These are phyloP conservation scores for Gremmenia infestans DNA, from an alignment of 2,329 filamentous ascomycete genomes.

Conservation along the genomic window DNA sequence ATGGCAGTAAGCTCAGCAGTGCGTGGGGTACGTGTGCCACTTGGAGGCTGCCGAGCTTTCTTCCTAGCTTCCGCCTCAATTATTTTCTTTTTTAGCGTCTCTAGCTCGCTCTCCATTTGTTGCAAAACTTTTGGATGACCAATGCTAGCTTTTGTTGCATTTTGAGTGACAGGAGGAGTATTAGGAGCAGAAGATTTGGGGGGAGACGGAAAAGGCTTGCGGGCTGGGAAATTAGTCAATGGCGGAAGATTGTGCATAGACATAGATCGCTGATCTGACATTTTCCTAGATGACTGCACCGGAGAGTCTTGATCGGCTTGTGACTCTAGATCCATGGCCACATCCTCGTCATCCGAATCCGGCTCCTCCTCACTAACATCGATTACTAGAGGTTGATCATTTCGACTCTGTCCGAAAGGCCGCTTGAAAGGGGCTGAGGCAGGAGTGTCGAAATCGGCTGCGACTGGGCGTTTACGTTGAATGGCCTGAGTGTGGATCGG, in stretches of 20 bases:
- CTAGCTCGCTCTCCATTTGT: constrained; percentile 53
- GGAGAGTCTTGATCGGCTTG: constrained; percentile 44
- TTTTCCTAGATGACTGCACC: constrained; percentile 12
- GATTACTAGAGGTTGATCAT: constrained; percentile 67
- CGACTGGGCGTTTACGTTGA: constrained; percentile 54
- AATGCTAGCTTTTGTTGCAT: constrained; percentile 12
- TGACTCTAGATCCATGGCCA: constrained; percentile 59
- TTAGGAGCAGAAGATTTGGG: constrained; percentile 17
- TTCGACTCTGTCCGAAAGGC: constrained; percentile 54
- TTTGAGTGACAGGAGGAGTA: constrained; percentile 21
- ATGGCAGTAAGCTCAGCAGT: constrained; percentile 9
- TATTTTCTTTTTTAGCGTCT: constrained; percentile 48
- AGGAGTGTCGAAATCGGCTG: constrained; percentile 65
- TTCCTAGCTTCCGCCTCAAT: constrained; percentile 29
- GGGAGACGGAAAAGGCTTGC: constrained; percentile 26
- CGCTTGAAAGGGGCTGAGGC: constrained; percentile 42
- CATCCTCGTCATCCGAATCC: constrained; percentile 54
- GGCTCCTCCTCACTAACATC: constrained; percentile 74
- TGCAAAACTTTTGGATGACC: constrained; percentile 38
- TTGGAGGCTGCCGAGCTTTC: constrained; percentile 25
- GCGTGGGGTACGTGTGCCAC: constrained; percentile 26
- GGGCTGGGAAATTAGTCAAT: constrained; percentile 35
- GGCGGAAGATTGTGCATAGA: constrained; percentile 42
- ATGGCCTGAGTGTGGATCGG: constrained; percentile 1
- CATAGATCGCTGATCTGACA: constrained; percentile 18